A percentile compares a stretch with the other conserved stretches of the same genome.
phyloP scores from a whole-genome alignment of 805 yeast species.

The Candida railenensis region DNA sequence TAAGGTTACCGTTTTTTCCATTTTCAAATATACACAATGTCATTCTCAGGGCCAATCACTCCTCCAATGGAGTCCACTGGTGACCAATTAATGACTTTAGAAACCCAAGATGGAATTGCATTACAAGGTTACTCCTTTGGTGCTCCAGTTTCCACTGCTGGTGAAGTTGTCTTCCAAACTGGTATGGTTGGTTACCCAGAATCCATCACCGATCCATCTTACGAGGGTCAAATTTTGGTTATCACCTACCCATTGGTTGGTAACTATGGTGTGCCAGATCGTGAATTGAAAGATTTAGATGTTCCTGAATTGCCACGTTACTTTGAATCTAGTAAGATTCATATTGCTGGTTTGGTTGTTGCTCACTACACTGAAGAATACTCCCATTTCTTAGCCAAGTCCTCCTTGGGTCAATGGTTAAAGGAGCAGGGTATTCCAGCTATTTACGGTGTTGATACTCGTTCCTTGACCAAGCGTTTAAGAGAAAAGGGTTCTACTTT shows the following conservation, averaged over 20 bases:
- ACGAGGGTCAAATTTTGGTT: constrained; percentile 95
- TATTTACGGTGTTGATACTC: constrained; percentile 95
- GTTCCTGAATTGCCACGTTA: constrained; percentile 79
- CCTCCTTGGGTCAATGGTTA: constrained; percentile 92
- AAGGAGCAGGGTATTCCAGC: constrained; percentile 92
- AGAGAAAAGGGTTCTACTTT: constrained; percentile 91
- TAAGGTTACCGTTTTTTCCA: background rate
- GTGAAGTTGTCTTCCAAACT: constrained; percentile 98
- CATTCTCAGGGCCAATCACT: constrained; percentile 77
- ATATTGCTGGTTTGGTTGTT: constrained; percentile 94
- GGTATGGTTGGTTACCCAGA: constrained; percentile 99
- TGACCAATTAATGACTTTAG: constrained; percentile 82
- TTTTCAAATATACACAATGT: constrained; percentile 17
- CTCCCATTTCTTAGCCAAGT: constrained; percentile 89
- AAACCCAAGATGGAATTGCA: constrained; percentile 80
- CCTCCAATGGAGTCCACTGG: constrained; percentile 86
- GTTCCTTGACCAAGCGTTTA: constrained; percentile 89
- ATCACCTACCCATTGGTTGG: constrained; percentile 97
- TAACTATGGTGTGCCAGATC: constrained; percentile 98
- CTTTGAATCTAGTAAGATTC: constrained; percentile 90
- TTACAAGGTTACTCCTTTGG: constrained; percentile 97
- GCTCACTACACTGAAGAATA: constrained; percentile 96
- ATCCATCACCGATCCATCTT: constrained; percentile 96
- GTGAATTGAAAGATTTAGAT: constrained; percentile 60
- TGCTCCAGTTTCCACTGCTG: constrained; percentile 84